Conservation (phyloP, 768 basidiomycete species). For the Panellus pusillus region DNA sequence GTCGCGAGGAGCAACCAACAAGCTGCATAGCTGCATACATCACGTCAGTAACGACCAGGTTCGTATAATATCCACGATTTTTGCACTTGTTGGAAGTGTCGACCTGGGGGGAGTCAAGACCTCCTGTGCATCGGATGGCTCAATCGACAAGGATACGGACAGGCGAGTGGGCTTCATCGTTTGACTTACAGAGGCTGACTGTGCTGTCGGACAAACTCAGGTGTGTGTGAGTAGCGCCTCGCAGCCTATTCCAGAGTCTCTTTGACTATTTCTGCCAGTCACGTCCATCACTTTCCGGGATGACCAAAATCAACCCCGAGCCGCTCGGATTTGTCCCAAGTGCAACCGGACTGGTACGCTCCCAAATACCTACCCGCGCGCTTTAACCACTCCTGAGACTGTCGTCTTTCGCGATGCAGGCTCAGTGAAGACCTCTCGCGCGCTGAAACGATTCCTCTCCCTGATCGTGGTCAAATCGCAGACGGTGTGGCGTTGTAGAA, state of each 20-base stretch:
- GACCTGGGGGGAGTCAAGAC: neutral
- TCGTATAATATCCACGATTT: constrained; percentile 8
- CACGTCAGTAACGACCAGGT: constrained; percentile 5
- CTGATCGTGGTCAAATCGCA: constrained; percentile 10
- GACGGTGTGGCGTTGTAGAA: constrained; percentile 15
- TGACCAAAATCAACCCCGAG: neutral
- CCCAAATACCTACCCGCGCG: neutral
- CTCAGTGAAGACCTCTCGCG: constrained; percentile 15
- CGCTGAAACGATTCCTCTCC: constrained; percentile 10
- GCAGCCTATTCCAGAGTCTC: neutral
- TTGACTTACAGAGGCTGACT: neutral
- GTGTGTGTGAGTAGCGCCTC: neutral
- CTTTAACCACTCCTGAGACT: neutral
- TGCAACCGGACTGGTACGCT: constrained; percentile 12
- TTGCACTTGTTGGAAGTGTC: neutral
- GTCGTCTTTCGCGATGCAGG: neutral
- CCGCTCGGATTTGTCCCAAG: constrained; percentile 16
- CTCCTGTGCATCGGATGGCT: constrained; percentile 2
- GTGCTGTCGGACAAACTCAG: neutral
- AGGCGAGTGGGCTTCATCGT: constrained; percentile 1
- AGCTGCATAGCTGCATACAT: constrained; percentile 2
- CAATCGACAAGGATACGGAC: constrained; percentile 7
- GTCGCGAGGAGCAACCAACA: neutral
- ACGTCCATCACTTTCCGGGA: constrained; percentile 9
- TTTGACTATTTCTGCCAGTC: neutral